phyloP scores from a whole-genome alignment of 23 red algal genomes.

The Gracilaria vermiculophylla region DNA sequence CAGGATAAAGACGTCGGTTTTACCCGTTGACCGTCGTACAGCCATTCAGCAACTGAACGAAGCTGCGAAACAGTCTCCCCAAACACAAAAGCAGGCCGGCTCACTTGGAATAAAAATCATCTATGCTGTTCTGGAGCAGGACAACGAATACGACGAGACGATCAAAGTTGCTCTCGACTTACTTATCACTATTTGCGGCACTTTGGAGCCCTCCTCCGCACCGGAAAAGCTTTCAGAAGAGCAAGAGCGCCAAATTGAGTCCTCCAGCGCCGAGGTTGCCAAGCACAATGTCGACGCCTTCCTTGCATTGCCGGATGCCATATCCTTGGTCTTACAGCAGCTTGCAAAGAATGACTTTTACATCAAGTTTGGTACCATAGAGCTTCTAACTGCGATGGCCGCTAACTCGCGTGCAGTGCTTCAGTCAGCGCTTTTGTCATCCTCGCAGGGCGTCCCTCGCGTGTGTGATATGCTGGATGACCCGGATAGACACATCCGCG shows the following conservation, averaged over 20 bases:
- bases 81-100: constrained; percentile 57
- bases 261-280: constrained; percentile 14
- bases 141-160: constrained; percentile 73
- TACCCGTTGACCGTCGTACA: constrained; percentile 82
- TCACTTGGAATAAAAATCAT: constrained; percentile 57
- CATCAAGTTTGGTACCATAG: constrained; percentile 80
- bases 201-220: constrained; percentile 26
- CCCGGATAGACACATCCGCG: constrained; percentile 67
- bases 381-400: constrained; percentile 78
- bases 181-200: constrained; percentile 67
- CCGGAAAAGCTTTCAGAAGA: background rate
- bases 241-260: background rate
- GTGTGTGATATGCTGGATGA: constrained; percentile 80
- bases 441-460: constrained; percentile 54
- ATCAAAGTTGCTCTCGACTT: constrained; percentile 72
- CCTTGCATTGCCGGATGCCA: constrained; percentile 47
- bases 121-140: constrained; percentile 94
- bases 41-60: constrained; percentile 71
- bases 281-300: constrained; percentile 54
- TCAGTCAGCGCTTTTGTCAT: constrained; percentile 59
- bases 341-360: constrained; percentile 78
- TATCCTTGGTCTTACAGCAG: constrained; percentile 69
- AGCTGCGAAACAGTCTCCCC: constrained; percentile 34
- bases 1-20: constrained; percentile 64
- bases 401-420: constrained; percentile 35